These are phyloP conservation scores for Vaccinium corymbosum DNA, from an alignment of 148 eudicot species.

Conservation along the genomic window DNA sequence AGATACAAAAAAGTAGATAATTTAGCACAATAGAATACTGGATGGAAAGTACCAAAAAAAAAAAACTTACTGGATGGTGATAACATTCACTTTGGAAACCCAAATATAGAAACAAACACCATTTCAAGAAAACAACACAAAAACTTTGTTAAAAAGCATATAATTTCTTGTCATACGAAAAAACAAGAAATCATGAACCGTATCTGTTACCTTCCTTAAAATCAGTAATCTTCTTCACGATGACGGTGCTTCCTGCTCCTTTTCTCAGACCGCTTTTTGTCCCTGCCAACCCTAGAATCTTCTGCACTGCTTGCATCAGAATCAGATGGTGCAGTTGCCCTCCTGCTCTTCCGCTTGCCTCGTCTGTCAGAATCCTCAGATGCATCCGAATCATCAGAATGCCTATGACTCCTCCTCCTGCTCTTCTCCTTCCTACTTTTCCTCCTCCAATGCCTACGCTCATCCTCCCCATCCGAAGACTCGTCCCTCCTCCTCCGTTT, in stretches of 20 bases:
- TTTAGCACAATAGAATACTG: not conserved
- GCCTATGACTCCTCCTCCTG: constrained; percentile 70
- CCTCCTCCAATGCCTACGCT: constrained; percentile 43
- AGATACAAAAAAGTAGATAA: not conserved
- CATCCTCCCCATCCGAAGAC: constrained; percentile 65
- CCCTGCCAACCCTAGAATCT: constrained; percentile 61
- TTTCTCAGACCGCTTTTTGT: constrained; percentile 60
- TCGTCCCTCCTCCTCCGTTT: constrained; percentile 50
- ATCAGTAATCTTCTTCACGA: constrained; percentile 29
- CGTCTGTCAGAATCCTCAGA: constrained; percentile 44
- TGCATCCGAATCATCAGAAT: constrained; percentile 50
- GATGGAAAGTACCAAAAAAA: no score
- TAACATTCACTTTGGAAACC: not conserved
- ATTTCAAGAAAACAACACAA: not conserved
- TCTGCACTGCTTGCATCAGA: constrained; percentile 63
- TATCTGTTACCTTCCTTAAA: constrained; percentile 18
- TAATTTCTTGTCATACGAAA: not conserved
- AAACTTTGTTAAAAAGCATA: not conserved
- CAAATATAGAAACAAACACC: not conserved
- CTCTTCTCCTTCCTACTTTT: constrained; percentile 71
- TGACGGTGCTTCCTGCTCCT: constrained; percentile 54
- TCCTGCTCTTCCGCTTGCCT: constrained; percentile 65
- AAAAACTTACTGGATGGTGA: not conserved
- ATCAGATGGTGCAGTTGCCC: constrained; percentile 48
- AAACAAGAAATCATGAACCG: not conserved